A percentile compares a stretch with the other conserved stretches of the same genome.
These are phyloP conservation scores for Mortierella sp. DNA, from an alignment of 371 early-diverging fungal species.

Conservation along the genomic window DNA sequence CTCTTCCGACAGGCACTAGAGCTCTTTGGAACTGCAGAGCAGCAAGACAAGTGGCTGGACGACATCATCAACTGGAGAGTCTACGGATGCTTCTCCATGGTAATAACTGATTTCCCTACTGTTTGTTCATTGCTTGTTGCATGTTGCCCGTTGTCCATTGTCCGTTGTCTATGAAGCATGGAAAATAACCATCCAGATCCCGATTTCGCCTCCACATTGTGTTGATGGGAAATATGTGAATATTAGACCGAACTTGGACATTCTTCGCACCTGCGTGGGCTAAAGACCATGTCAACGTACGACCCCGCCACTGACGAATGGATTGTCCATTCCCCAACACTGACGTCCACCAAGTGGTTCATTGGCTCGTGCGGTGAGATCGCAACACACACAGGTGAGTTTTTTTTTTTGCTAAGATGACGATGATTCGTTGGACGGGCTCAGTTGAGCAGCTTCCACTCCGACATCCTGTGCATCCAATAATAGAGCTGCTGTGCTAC, in stretches of 20 bases:
- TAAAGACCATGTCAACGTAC: slow-evolving; percentile 91
- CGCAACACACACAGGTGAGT: slow-evolving; percentile 73
- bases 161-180: no score
- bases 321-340: slow-evolving; percentile 84
- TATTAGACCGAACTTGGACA: slow-evolving; percentile 73
- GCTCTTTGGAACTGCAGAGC: slow-evolving; percentile 67
- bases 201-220: no score
- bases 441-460: no score
- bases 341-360: slow-evolving; percentile 95
- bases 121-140: no score
- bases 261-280: slow-evolving; percentile 85
- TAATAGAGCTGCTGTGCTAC: no score
- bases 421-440: neutral
- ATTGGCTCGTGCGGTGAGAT: slow-evolving; percentile 88
- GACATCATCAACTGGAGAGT: slow-evolving; percentile 61
- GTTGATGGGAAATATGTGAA: no score
- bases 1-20: slow-evolving; percentile 66
- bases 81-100: slow-evolving; percentile 78
- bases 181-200: no score
- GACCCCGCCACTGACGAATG: slow-evolving; percentile 80
- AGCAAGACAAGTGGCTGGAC: slow-evolving; percentile 62
- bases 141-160: no score
- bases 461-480: no score
- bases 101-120: slow-evolving; percentile 19
- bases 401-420: neutral